phyloP scores from a whole-genome alignment of 2,329 filamentous ascomycete species.

The Fonsecaea erecta region DNA sequence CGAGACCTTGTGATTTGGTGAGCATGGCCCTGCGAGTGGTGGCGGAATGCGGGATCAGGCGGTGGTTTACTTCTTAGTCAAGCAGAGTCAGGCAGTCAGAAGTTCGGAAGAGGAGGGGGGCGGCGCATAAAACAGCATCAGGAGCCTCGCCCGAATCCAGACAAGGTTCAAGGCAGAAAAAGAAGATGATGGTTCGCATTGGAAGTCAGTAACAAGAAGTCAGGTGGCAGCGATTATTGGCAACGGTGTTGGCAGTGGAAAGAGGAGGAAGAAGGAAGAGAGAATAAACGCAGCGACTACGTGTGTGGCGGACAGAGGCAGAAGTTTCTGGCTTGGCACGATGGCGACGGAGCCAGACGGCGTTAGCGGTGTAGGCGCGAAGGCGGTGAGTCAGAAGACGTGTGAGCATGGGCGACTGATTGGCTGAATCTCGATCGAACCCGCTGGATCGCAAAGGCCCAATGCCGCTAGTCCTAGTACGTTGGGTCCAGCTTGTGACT shows the following conservation, averaged over 20 bases:
- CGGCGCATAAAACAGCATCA: neutral
- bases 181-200: conserved; percentile 7
- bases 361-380: neutral
- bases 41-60: conserved; percentile 1
- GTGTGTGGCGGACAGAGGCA: conserved; percentile 4
- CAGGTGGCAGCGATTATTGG: conserved; percentile 1
- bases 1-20: conserved; percentile 22
- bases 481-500: neutral
- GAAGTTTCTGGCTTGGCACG: neutral
- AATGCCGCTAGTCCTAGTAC: neutral
- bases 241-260: neutral
- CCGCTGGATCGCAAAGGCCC: neutral
- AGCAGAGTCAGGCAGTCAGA: neutral
- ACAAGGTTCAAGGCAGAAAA: neutral
- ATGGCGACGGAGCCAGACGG: neutral
- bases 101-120: neutral
- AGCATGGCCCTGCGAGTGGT: conserved; percentile 11
- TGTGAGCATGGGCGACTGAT: neutral
- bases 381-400: neutral
- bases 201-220: neutral
- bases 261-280: conserved; percentile 7
- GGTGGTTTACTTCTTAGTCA: neutral
- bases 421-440: neutral
- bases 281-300: conserved; percentile 5
- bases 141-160: neutral